Conservation (phyloP, 140 eudicot genomes). For the Anethum foeniculum region DNA sequence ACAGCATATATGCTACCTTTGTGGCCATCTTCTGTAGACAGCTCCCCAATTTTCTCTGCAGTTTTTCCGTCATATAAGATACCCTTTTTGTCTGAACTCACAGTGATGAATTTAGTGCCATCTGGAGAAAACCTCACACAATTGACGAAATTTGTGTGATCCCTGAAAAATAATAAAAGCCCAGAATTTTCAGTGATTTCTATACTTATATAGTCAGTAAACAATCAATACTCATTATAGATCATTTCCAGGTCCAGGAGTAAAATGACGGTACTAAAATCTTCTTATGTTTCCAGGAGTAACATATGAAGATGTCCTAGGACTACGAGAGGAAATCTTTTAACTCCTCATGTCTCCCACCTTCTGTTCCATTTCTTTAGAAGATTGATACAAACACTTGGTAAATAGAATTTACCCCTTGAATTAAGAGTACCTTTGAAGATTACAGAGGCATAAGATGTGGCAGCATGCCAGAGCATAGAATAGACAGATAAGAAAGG, state of each 20-base stretch:
- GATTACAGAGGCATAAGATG: neutral
- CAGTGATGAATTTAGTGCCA: conserved; percentile 85
- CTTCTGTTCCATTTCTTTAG: neutral
- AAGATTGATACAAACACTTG: neutral
- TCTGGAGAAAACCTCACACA: conserved; percentile 95
- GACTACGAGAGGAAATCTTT: neutral
- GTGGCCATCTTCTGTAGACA: conserved; percentile 75
- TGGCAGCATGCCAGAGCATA: neutral
- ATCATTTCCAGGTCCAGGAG: neutral
- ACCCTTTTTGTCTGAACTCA: conserved; percentile 91
- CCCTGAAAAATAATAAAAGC: conserved; percentile 38
- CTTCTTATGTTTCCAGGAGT: too few relatives aligned
- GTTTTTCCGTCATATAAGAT: conserved; percentile 82
- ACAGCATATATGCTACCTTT: conserved; percentile 94
- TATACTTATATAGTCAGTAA: neutral
- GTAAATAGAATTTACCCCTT: neutral
- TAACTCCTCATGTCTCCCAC: neutral
- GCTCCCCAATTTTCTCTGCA: conserved; percentile 72
- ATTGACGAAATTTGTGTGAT: conserved; percentile 82
- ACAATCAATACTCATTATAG: neutral
- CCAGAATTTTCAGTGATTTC: neutral
- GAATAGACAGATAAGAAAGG: neutral
- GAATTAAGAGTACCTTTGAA: too few relatives aligned
- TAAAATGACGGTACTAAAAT: neutral
- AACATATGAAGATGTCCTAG: neutral